Conservation (phyloP, 305 asterid species). For the Caryopteris hybrid region DNA sequence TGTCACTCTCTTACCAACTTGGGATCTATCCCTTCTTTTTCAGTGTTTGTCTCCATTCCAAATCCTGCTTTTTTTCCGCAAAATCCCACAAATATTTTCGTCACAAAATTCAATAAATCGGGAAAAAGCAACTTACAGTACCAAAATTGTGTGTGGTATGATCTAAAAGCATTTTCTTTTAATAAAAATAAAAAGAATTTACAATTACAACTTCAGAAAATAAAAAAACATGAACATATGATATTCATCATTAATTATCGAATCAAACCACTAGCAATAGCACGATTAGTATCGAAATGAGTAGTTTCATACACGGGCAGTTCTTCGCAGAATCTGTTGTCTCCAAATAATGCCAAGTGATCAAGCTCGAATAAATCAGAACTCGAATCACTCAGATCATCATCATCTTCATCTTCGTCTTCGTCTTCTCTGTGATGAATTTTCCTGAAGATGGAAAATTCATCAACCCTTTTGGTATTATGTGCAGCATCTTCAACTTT, state of each 20-base stretch:
- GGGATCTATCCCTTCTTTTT: conserved; percentile 65
- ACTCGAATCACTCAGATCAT: conserved; percentile 67
- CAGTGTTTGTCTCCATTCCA: conserved; percentile 39
- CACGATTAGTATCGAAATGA: conserved; percentile 41
- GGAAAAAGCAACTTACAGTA: conserved; percentile 13
- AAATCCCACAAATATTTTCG: conserved; percentile 21
- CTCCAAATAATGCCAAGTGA: conserved; percentile 48
- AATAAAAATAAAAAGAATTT: neutral
- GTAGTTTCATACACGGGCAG: conserved; percentile 91
- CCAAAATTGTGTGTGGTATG: conserved; percentile 14
- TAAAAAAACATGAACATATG: neutral
- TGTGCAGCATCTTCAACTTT: conserved; percentile 20
- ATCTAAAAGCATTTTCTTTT: conserved; percentile 25
- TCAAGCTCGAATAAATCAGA: conserved; percentile 89
- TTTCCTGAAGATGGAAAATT: conserved; percentile 9
- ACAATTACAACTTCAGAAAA: neutral
- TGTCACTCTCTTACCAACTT: conserved; percentile 49
- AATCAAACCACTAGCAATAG: conserved; percentile 51
- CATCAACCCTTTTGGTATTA: conserved; percentile 8
- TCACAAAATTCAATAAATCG: conserved; percentile 26
- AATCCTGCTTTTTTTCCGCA: conserved; percentile 25
- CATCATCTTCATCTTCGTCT: conserved; percentile 29
- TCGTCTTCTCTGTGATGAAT: conserved; percentile 1
- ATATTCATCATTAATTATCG: conserved; percentile 24
- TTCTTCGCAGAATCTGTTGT: conserved; percentile 54